Evolutionary conservation across 257 asterid species (phyloP).

Genomic region (Mitragyna speciosa): DNA sequence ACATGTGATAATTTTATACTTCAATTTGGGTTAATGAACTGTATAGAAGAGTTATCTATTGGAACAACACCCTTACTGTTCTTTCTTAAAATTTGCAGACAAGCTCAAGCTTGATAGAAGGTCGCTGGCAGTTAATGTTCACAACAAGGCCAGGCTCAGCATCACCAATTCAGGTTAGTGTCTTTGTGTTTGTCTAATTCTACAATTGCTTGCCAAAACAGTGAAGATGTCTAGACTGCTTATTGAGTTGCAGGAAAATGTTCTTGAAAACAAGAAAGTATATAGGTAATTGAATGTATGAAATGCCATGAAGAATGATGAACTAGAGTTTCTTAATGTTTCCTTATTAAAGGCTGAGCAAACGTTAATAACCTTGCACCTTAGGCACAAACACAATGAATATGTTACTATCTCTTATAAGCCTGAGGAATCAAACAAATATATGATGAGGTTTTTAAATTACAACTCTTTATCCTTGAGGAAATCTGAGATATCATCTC

Average conservation of each 20-base stretch:
- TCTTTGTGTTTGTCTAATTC: neutral
- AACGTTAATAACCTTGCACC: neutral
- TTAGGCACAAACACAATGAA: neutral
- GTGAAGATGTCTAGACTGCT: neutral
- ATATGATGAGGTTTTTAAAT: neutral
- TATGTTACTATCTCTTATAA: neutral
- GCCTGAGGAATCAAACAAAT: neutral
- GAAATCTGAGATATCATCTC: neutral
- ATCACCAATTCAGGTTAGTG: conserved; percentile 78
- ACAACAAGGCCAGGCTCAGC: conserved; percentile 95
- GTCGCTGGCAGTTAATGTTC: conserved; percentile 93
- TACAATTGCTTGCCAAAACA: neutral
- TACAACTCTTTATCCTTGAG: neutral
- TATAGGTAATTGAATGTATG: neutral
- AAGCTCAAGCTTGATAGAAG: conserved; percentile 81
- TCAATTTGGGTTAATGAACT: too few species aligned
- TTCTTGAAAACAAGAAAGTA: neutral
- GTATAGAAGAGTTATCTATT: too few species aligned
- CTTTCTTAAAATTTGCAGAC: conserved; percentile 46
- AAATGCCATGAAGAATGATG: neutral
- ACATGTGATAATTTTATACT: too few species aligned
- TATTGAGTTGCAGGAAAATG: neutral
- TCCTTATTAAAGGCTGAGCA: neutral
- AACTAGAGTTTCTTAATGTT: neutral
- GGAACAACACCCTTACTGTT: too few species aligned